Evolutionary conservation across 73 alveolate species (phyloP), one percentile per base, ranked within the genome.

Genomic region (Tetrahymena thermophila): DNA sequence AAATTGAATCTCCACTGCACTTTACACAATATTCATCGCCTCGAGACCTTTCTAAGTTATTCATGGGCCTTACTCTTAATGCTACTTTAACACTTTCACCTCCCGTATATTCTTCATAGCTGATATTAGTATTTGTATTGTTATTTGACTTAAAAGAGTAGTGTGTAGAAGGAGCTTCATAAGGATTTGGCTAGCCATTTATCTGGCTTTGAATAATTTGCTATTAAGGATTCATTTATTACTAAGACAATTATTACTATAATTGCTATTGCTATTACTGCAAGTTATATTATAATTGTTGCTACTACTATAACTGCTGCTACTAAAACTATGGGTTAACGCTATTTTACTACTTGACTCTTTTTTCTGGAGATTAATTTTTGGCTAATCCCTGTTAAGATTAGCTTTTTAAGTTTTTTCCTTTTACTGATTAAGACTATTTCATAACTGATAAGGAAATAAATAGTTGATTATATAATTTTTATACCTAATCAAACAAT

Each of bases 11-110:
- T 35, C 93, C 98, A 43, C 97, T 97, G 34, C 98, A 98, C 34
- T 97, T 97, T n/a, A 98, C 97, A 50, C 99, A 97, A 55, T 96
- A 96, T 38, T 97, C 97, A 96, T 99, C 99, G 34, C 99, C 99
- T 96, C 99, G 98, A 17, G 97, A 96, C 93, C 85, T 42, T 94
- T 99, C 99, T 83, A 97, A 98, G 42, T 95, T 96, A 94, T 97
- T 97, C 98, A 99, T 96, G 2, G 99, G 99, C 35, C 99, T 96
- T 35, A 98, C 98, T 43, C 99, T 96, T 56, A 99, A 96, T 93
- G 99, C 99, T 17, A 99, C 99, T 97, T 98, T 98, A 38, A 99
- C 99, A 94, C 99, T 96, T 96, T 99, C 99, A 15, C 99, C 98
- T 43, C 99, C 98, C 6, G 98, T 94, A 19, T 95, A 98, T 34